These are phyloP conservation scores for Lenwebbia sp. DNA, from an alignment of 345 rosid genomes.

Conservation along the genomic window DNA sequence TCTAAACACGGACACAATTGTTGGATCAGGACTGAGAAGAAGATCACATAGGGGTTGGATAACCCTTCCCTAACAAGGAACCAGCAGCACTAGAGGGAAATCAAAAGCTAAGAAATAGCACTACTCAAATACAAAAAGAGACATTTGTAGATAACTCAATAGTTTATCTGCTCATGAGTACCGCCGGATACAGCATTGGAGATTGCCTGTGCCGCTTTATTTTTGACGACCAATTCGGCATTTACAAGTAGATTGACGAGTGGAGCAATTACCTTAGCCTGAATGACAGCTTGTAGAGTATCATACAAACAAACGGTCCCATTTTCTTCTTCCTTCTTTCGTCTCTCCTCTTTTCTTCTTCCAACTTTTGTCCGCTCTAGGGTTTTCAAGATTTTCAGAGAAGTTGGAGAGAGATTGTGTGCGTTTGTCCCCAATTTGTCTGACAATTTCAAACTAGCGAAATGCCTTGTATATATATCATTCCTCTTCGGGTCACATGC, in stretches of 20 bases:
- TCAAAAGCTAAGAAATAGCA: neutral
- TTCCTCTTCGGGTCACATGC: slow-evolving; percentile 5
- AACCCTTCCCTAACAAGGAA: slow-evolving; percentile 33
- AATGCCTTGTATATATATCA: slow-evolving; percentile 1
- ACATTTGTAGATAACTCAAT: neutral
- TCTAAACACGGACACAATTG: slow-evolving; percentile 44
- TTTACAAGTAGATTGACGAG: slow-evolving; percentile 34
- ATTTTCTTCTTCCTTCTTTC: neutral
- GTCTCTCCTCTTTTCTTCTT: neutral
- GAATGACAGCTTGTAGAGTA: slow-evolving; percentile 31
- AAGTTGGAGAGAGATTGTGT: neutral
- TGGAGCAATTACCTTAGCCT: slow-evolving; percentile 32
- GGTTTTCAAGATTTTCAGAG: neutral
- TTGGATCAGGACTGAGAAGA: slow-evolving; percentile 47
- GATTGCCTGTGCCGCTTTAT: too few relatives aligned
- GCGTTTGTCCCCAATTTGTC: slow-evolving; percentile 16
- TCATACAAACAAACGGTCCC: neutral
- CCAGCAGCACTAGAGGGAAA: neutral
- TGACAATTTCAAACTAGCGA: slow-evolving; percentile 11
- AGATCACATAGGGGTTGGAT: slow-evolving; percentile 54
- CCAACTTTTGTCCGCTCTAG: neutral
- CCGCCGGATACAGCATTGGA: slow-evolving; percentile 57
- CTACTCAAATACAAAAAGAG: neutral
- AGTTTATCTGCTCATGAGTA: slow-evolving; percentile 47
- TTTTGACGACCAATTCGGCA: slow-evolving; percentile 55